Percentiles rank a stretch among this genome's conserved stretches.
These are phyloP conservation scores for Rubia yunnanensis DNA, from an alignment of 257 asterid species.

Conservation along the genomic window DNA sequence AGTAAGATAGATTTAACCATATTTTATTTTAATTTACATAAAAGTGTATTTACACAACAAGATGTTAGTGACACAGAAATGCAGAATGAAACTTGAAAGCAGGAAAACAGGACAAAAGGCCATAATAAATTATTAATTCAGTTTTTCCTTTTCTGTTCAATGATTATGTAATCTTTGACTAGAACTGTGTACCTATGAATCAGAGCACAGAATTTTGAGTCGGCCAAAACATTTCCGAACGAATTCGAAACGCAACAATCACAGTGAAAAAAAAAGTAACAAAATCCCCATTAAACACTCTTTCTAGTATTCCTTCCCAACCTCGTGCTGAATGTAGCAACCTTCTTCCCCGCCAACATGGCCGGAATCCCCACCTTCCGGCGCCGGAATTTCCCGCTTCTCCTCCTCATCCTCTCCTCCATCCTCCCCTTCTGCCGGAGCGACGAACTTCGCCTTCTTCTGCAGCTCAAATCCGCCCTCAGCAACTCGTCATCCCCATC, in stretches of 20 bases:
- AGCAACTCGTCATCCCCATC: constrained; percentile 13
- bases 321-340: neutral
- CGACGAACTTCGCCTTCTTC: constrained; percentile 20
- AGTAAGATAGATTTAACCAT: too few species aligned
- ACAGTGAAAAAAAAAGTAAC: neutral
- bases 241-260: neutral
- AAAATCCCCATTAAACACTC: neutral
- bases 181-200: neutral
- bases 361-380: constrained; percentile 13
- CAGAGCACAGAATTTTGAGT: neutral
- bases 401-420: constrained; percentile 2
- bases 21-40: too few species aligned
- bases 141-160: neutral
- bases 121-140: neutral
- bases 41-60: too few species aligned
- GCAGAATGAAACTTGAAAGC: neutral
- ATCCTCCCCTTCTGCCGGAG: constrained; percentile 8
- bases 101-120: neutral
- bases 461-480: constrained; percentile 28
- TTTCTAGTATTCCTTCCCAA: constrained; percentile 1
- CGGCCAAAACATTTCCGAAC: neutral
- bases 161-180: neutral
- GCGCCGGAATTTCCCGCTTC: neutral
- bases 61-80: too few species aligned
- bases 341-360: constrained; percentile 12